These are phyloP conservation scores for Nothopassalora personata DNA, from an alignment of 2,329 filamentous ascomycete species.

Conservation along the genomic window DNA sequence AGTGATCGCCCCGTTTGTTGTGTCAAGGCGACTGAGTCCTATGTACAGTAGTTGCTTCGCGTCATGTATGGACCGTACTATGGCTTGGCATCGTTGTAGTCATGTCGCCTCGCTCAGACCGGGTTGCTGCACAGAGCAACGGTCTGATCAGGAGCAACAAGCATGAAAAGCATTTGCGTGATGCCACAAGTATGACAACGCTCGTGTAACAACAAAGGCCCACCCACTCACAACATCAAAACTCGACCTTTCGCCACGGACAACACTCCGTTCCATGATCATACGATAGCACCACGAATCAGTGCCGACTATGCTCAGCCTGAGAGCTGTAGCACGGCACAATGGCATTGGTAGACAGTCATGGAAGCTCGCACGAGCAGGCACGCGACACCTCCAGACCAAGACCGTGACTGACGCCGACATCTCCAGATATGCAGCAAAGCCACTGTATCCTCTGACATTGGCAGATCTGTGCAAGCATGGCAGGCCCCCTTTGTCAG, in stretches of 20 bases:
- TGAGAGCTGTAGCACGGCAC: slow-evolving; percentile 24
- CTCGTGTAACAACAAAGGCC: not conserved
- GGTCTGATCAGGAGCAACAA: not conserved
- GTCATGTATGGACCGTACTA: not conserved
- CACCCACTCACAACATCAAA: not conserved
- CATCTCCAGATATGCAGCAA: slow-evolving; percentile 70
- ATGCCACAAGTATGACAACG: not conserved
- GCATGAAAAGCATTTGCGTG: not conserved
- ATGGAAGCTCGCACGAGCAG: not conserved
- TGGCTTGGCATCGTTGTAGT: not conserved
- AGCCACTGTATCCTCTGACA: slow-evolving; percentile 73
- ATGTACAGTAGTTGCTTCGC: not conserved
- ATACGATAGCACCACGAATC: slow-evolving; percentile 7
- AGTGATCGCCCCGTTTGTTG: no score
- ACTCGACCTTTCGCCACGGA: not conserved
- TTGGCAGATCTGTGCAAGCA: slow-evolving; percentile 84
- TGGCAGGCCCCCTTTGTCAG: slow-evolving; percentile 78
- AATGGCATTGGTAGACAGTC: slow-evolving; percentile 9
- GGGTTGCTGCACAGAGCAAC: not conserved
- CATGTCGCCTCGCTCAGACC: no score
- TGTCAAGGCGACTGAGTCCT: no score
- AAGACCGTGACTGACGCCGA: slow-evolving; percentile 60
- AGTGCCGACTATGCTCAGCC: slow-evolving; percentile 26
- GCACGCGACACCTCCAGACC: slow-evolving; percentile 33
- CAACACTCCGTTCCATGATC: slow-evolving; percentile 6